Percentiles rank a stretch among this genome's conserved stretches.
Evolutionary conservation across 495 filamentous ascomycete genomes (phyloP).

Genomic region (Parathielavia appendiculata): DNA sequence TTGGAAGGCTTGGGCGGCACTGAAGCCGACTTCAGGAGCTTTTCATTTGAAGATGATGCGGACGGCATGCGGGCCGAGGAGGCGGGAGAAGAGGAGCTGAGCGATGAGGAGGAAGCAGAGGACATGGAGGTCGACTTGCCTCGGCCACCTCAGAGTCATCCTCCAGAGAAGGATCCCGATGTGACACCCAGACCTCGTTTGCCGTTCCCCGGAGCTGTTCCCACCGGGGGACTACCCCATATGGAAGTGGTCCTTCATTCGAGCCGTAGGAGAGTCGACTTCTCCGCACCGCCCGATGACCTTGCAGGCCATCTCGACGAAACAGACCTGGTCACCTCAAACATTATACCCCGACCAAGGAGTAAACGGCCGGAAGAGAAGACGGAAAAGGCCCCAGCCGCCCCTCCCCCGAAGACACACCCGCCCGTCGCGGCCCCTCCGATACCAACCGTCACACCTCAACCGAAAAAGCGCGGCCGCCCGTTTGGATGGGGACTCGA

Average conservation of each 20-base stretch:
- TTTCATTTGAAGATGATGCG: background rate
- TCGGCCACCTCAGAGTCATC: too few relatives aligned
- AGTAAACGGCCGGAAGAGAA: background rate
- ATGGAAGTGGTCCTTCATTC: constrained; percentile 15
- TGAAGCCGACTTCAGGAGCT: background rate
- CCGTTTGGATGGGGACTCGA: constrained; percentile 29
- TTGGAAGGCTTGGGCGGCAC: background rate
- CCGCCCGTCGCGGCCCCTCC: background rate
- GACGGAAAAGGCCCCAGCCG: background rate
- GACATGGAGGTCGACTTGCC: constrained; percentile 7
- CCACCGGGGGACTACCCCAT: background rate
- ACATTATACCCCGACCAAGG: constrained; percentile 1
- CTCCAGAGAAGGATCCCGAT: background rate
- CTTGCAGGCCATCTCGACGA: background rate
- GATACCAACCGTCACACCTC: constrained; percentile 5
- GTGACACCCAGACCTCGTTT: background rate
- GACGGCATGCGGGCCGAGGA: background rate
- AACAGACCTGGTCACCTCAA: constrained; percentile 8
- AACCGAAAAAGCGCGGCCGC: constrained; percentile 30
- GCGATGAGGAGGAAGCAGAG: background rate
- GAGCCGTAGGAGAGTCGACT: background rate
- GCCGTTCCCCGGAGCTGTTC: constrained; percentile 1
- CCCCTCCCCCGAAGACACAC: background rate
- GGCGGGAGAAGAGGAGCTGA: background rate
- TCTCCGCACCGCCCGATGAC: background rate